Percentiles rank a stretch among this genome's conserved stretches.
phyloP scores from a whole-genome alignment of 805 yeast genomes.

The Ogataea chonburiensis region DNA sequence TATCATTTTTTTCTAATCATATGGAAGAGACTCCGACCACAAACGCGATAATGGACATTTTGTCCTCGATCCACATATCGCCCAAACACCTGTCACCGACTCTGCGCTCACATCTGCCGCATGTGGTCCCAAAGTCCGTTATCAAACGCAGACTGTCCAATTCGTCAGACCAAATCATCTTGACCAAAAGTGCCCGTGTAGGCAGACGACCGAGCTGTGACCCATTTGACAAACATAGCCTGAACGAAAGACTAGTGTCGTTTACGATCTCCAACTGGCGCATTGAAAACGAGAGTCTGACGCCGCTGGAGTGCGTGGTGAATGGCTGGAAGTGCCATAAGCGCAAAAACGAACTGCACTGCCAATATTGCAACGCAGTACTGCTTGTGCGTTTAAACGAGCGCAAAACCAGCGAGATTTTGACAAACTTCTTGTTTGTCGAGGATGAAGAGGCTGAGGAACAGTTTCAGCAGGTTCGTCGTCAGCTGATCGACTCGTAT shows the following conservation, averaged over 20 bases:
- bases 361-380: conserved; percentile 35
- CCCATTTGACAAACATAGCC: conserved; percentile 27
- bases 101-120: conserved; percentile 19
- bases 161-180: conserved; percentile 15
- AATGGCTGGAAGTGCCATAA: conserved; percentile 51
- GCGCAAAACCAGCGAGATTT: conserved; percentile 10
- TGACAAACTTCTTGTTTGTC: conserved; percentile 18
- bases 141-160: conserved; percentile 26
- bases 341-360: conserved; percentile 34
- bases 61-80: conserved; percentile 21
- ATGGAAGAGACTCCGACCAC: conserved; percentile 16
- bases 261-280: conserved; percentile 50
- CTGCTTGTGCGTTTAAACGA: conserved; percentile 31
- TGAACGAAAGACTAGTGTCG: conserved; percentile 43
- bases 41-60: conserved; percentile 20
- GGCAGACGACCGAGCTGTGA: conserved; percentile 10
- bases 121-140: conserved; percentile 18
- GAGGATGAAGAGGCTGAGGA: conserved; percentile 27
- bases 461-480: conserved; percentile 15
- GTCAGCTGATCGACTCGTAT: conserved; percentile 29
- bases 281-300: conserved; percentile 33
- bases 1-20: background rate
- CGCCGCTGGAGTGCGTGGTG: conserved; percentile 48
- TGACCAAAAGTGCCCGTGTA: conserved; percentile 3
- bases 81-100: conserved; percentile 12